Evolutionary conservation across 345 rosid genomes (phyloP).

Genomic region (Salix brachista): DNA sequence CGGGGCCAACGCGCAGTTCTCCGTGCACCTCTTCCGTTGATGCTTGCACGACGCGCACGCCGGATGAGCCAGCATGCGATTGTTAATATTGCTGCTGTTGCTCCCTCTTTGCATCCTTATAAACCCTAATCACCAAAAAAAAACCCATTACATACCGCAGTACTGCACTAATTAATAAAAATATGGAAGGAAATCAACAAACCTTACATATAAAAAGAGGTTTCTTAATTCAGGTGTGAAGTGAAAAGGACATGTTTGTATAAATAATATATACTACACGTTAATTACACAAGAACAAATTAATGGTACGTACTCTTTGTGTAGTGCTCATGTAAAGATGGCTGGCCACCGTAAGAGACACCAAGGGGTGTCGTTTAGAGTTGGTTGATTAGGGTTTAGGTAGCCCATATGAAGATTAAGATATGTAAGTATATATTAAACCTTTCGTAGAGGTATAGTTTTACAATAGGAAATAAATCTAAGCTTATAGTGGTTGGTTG

Average conservation of each 20-base stretch:
- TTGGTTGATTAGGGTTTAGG: conserved; percentile 50
- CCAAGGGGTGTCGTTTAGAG: conserved; percentile 17
- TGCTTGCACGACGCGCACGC: conserved; percentile 76
- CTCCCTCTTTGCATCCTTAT: conserved; percentile 30
- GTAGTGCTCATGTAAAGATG: conserved; percentile 36
- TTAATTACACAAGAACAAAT: conserved; percentile 6
- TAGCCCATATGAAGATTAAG: conserved; percentile 43
- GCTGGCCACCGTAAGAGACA: conserved; percentile 1
- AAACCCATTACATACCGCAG: background rate
- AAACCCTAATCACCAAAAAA: background rate
- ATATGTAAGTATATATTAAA: conserved; percentile 2
- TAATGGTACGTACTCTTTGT: background rate
- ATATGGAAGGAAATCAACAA: background rate
- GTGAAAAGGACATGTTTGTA: conserved; percentile 21
- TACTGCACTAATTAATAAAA: background rate
- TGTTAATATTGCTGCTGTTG: background rate
- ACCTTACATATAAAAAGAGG: conserved; percentile 6
- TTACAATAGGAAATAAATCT: conserved; percentile 18
- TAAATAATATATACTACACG: conserved; percentile 14
- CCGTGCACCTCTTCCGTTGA: conserved; percentile 50
- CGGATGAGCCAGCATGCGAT: conserved; percentile 19
- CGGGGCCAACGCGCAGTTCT: conserved; percentile 42
- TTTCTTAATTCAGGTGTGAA: background rate
- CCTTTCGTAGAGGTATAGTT: background rate
- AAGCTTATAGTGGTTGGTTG: background rate